phyloP scores from a whole-genome alignment of 805 yeast species.

The Candida namnaoensis region DNA sequence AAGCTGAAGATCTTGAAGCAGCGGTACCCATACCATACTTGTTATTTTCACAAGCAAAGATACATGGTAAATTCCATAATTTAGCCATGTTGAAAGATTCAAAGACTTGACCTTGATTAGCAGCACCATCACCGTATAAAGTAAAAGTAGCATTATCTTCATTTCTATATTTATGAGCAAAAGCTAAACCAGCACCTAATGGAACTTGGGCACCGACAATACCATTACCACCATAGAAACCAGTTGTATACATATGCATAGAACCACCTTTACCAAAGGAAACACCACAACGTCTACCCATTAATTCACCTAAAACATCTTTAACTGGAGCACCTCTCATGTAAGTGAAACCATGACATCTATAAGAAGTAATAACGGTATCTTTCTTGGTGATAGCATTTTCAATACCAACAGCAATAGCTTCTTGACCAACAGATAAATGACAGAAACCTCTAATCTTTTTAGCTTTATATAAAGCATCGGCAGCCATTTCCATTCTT shows the following conservation, averaged over 20 bases:
- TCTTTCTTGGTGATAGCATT: conserved; percentile 82
- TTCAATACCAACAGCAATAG: conserved; percentile 97
- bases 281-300: conserved; percentile 95
- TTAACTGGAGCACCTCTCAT: conserved; percentile 93
- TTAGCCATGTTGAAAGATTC: conserved; percentile 99
- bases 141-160: conserved; percentile 78
- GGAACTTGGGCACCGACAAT: conserved; percentile 99
- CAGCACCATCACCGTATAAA: conserved; percentile 98
- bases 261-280: conserved; percentile 99
- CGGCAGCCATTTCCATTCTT: conserved; percentile 99
- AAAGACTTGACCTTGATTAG: conserved; percentile 98
- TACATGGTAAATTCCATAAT: conserved; percentile 92
- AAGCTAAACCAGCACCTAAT: conserved; percentile 96
- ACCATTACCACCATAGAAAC: conserved; percentile 99
- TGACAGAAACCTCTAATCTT: conserved; percentile 99
- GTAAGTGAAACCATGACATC: conserved; percentile 98
- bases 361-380: conserved; percentile 90
- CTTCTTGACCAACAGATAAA: conserved; percentile 97
- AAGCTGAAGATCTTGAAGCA: conserved; percentile 93
- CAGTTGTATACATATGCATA: conserved; percentile 95
- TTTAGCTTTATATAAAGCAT: conserved; percentile 96
- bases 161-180: conserved; percentile 90
- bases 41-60: conserved; percentile 97
- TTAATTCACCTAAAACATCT: conserved; percentile 86
- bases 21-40: conserved; percentile 99